Evolutionary conservation across 1,284 basidiomycete species (phyloP), one percentile per base, ranked within the genome.

Genomic region (Sanghuangporus weigelae): DNA sequence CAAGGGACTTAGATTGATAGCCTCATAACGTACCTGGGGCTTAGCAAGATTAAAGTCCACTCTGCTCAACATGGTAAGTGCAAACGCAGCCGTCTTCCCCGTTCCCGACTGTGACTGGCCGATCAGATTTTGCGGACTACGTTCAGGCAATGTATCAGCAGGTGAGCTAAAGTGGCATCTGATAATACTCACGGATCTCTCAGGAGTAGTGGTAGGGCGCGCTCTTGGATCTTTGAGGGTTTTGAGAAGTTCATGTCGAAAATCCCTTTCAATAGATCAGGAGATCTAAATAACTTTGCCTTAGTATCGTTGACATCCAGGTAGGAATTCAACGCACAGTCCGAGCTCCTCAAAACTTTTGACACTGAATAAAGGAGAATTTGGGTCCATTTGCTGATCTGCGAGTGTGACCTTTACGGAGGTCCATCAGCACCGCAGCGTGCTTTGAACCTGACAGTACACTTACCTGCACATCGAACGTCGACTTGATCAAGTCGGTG

Each of bases 51-150:
- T 82, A 70, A 91, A 95, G 76, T 98, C 95, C 63, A 99, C 85
- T 40, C 96, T 88, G 72, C 91, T 95, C 23, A 99, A 85, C 96
- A 99, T 99, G 35, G 96, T 96, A 61, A 99, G 82, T 12, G 96
- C 93, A 74, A 99, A 99, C 2, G 97, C 97, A 6, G 97, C 97
- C 3, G 97, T 99, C 80, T 99, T 99, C 63, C 97, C 97, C 7
- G 97, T 99, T 49, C 97, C 97, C 26, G 97, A 99, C 74, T 99
- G 97, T 57, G 95, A 98, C 78, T 99, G 97, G 10, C 95, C 97
- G 75, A 99, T 99, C 89, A 99, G 96, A 77, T 99, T 99, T 63
- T 89, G 90, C 7, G 96, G 92, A 19, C 95, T 97, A 49, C 26
- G 66, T 26, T 48, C 12, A 39, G 38, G 62, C 35, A 19, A 23